A percentile compares a stretch with the other conserved stretches of the same genome.
Evolutionary conservation across 2,329 filamentous ascomycete genomes (phyloP).

Genomic region (Orbilia oligospora): DNA sequence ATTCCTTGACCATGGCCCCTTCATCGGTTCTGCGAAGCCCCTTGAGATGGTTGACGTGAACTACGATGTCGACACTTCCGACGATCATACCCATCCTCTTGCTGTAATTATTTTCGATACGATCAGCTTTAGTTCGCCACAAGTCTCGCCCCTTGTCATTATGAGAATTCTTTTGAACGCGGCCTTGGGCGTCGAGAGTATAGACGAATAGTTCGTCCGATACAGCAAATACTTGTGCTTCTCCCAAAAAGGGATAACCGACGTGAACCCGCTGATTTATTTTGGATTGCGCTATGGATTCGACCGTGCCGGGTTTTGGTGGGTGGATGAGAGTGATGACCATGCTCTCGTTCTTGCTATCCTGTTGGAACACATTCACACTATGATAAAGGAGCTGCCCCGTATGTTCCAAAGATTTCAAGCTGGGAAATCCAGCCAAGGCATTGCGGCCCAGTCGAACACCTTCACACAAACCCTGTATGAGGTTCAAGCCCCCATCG

Average conservation of each 20-base stretch:
- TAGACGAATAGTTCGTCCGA: conserved; percentile 96
- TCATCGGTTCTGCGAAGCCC: conserved; percentile 91
- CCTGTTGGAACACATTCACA: conserved; percentile 93
- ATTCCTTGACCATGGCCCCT: conserved; percentile 92
- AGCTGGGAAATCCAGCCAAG: conserved; percentile 92
- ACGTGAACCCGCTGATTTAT: conserved; percentile 54
- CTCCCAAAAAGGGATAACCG: conserved; percentile 94
- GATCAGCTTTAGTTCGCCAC: conserved; percentile 85
- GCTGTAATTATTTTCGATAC: conserved; percentile 88
- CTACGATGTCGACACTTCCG: conserved; percentile 86
- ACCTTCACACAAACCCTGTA: conserved; percentile 85
- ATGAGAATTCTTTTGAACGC: conserved; percentile 79
- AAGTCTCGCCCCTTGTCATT: conserved; percentile 81
- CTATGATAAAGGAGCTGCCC: conserved; percentile 88
- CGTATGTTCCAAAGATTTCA: conserved; percentile 87
- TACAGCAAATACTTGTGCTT: conserved; percentile 88
- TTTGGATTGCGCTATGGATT: conserved; percentile 27
- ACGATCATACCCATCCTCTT: conserved; percentile 91
- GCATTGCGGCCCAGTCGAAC: conserved; percentile 85
- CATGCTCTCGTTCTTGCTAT: conserved; percentile 97
- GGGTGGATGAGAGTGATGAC: conserved; percentile 79
- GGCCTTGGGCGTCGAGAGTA: conserved; percentile 75
- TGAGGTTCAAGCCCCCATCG: conserved; percentile 83
- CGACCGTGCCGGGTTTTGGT: conserved; percentile 25
- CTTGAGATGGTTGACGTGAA: conserved; percentile 94